These are phyloP conservation scores for Erucastrum elatum DNA, from an alignment of 345 rosid genomes.

Conservation along the genomic window DNA sequence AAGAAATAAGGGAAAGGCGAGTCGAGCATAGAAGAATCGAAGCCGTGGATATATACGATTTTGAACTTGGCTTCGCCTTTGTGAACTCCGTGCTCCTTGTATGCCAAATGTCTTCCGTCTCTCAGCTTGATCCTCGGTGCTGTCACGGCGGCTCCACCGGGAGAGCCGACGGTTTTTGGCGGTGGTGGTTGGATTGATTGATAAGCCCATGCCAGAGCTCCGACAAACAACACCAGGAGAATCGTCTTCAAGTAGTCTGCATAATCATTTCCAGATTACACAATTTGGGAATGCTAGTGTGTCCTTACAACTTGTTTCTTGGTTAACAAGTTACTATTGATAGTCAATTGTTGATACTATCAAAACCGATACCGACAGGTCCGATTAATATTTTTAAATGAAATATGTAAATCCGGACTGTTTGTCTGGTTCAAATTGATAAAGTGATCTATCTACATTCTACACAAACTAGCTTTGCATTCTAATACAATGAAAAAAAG, in stretches of 20 bases:
- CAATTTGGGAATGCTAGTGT: neutral
- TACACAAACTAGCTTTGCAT: no score
- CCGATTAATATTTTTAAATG: neutral
- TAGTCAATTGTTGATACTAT: neutral
- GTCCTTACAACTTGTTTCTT: neutral
- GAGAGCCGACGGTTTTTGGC: slow-evolving; percentile 45
- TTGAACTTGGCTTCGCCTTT: slow-evolving; percentile 46
- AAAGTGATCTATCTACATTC: no score
- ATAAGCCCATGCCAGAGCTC: slow-evolving; percentile 46
- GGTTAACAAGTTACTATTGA: neutral
- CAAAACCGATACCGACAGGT: neutral
- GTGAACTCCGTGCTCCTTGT: slow-evolving; percentile 49
- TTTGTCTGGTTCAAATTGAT: no score
- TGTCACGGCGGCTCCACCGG: slow-evolving; percentile 44
- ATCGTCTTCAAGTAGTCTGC: slow-evolving; percentile 26
- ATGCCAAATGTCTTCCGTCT: slow-evolving; percentile 66
- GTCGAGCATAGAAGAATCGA: slow-evolving; percentile 42
- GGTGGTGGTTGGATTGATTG: slow-evolving; percentile 51
- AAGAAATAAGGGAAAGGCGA: slow-evolving; percentile 27
- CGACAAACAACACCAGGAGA: slow-evolving; percentile 37
- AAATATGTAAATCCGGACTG: no score
- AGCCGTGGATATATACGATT: slow-evolving; percentile 53
- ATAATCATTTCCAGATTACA: neutral
- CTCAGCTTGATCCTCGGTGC: slow-evolving; percentile 50
- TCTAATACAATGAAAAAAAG: no score